phyloP scores from a whole-genome alignment of 352 stramenopile genomes.

The Aphanomyces astaci region DNA sequence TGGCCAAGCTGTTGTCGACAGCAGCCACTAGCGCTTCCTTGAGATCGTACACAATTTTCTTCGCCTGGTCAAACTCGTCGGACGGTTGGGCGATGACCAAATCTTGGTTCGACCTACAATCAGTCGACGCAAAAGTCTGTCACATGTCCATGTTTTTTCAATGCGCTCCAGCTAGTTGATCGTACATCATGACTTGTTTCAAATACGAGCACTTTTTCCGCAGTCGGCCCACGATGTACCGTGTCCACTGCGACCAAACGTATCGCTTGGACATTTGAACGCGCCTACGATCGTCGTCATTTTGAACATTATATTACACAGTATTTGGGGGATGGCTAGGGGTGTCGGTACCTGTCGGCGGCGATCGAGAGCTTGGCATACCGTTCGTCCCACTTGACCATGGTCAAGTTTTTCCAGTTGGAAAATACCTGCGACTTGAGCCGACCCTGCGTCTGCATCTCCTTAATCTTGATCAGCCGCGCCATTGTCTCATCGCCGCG shows the following conservation, averaged over 20 bases:
- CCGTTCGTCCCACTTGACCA: slow-evolving; percentile 47
- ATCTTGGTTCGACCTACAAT: slow-evolving; percentile 15
- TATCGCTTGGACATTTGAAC: slow-evolving; percentile 6
- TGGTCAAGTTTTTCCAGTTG: slow-evolving; percentile 51
- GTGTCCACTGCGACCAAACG: neutral
- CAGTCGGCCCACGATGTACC: neutral
- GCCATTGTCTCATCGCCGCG: slow-evolving; percentile 48
- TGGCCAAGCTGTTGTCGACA: neutral
- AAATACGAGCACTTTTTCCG: slow-evolving; percentile 11
- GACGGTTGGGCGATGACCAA: neutral
- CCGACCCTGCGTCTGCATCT: slow-evolving; percentile 43
- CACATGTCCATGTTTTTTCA: neutral
- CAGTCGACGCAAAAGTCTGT: no score
- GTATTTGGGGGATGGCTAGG: no score
- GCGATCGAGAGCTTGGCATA: slow-evolving; percentile 51
- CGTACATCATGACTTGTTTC: slow-evolving; percentile 12
- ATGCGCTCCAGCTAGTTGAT: no score
- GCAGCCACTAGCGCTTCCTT: neutral
- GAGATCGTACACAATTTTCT: neutral
- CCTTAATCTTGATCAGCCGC: slow-evolving; percentile 57
- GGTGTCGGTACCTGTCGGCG: slow-evolving; percentile 30
- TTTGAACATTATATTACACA: no score
- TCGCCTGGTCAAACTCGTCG: neutral
- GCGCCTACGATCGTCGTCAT: neutral
- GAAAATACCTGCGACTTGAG: slow-evolving; percentile 41